Conservation (phyloP, 78 protist genomes). For the Dictyostelium firmibasis region DNA sequence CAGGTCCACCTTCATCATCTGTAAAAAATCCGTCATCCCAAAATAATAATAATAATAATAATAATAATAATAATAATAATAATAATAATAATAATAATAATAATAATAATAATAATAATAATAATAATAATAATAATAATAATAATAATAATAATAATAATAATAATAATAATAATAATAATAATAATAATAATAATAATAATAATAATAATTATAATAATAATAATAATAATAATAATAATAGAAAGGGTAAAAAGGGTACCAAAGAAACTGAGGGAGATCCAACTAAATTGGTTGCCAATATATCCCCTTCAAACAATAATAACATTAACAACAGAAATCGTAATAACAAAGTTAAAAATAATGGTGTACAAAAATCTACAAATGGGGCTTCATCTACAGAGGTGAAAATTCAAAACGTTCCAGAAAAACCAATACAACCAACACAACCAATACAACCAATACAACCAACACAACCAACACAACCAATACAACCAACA, state of each 20-base stretch:
- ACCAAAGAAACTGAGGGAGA: not conserved
- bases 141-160: too few relatives aligned
- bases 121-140: too few relatives aligned
- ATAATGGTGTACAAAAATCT: not conserved
- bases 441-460: not conserved
- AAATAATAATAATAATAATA: too few relatives aligned
- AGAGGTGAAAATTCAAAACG: not conserved
- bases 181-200: too few relatives aligned
- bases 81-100: too few relatives aligned
- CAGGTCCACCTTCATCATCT: not conserved
- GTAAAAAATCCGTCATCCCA: not conserved
- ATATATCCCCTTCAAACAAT: not conserved
- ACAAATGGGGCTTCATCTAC: not conserved
- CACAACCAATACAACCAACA: not conserved
- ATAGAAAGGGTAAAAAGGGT: not conserved
- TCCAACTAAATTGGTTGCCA: not conserved
- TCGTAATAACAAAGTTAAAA: not conserved
- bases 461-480: not conserved
- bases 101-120: too few relatives aligned
- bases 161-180: too few relatives aligned
- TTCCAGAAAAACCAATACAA: not conserved
- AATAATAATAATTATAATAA: too few relatives aligned
- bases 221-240: too few relatives aligned
- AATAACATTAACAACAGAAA: not conserved
- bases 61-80: too few relatives aligned